Evolutionary conservation across 208 protist species (phyloP).

Genomic region (Entamoeba nuttalli): DNA sequence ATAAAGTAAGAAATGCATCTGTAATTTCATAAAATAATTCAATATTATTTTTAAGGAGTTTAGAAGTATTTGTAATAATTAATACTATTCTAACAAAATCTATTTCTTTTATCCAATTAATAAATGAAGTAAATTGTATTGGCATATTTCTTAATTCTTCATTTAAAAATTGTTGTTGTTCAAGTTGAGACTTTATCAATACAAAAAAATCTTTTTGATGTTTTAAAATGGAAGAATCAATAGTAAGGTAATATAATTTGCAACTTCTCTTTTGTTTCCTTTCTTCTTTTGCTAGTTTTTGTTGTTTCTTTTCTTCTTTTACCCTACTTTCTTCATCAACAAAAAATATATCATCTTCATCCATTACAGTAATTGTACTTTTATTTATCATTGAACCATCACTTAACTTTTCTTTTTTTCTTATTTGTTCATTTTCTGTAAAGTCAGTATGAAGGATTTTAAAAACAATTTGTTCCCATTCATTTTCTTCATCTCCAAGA

Average conservation of each 20-base stretch:
- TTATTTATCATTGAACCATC: too few species aligned
- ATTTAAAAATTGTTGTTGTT: too few species aligned
- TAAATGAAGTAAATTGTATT: neutral
- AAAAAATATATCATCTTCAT: too few species aligned
- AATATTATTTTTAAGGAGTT: neutral
- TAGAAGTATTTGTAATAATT: neutral
- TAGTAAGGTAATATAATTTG: neutral
- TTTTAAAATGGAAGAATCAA: neutral
- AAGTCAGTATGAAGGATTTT: too few species aligned
- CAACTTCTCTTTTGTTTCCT: too few species aligned
- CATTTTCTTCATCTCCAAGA: neutral
- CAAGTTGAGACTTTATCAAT: too few species aligned
- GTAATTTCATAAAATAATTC: neutral
- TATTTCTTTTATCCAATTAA: neutral
- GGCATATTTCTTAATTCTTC: neutral
- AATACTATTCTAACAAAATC: neutral
- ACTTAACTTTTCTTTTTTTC: too few species aligned
- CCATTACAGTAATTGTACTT: too few species aligned
- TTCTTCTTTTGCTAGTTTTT: too few species aligned
- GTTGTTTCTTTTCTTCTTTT: too few species aligned
- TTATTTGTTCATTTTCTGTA: too few species aligned
- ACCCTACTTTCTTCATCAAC: too few species aligned
- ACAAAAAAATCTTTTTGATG: neutral
- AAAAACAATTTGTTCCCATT: neutral
- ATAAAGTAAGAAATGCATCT: neutral